Base-by-base conservation (phyloP, 495 filamentous ascomycete species). In the Rhypophila decipiens region DNA sequence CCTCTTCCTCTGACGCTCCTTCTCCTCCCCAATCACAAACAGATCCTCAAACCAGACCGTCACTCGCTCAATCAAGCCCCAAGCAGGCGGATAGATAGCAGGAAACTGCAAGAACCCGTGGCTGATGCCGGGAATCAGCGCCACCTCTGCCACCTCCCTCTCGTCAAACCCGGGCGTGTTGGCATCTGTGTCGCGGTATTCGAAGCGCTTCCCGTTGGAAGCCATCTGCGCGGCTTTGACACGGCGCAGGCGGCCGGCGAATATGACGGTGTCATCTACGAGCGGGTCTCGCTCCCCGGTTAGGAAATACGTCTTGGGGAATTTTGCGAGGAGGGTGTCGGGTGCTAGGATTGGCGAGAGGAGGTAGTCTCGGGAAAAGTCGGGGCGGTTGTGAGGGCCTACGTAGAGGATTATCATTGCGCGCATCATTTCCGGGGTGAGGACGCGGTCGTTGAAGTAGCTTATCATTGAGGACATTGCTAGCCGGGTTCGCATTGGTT, bases 321-420 rank as follows among this genome's bases (percentile, higher is more conserved):
- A 97, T 3, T 75, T 68, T 23, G 84, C 78, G 2, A 98, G 77
- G 3, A 97, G 70, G 1, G 75, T 69, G 53, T 96, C 90, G 0
- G 93, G 94, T 0, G 93, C 90, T 3, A 95, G 75, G 15, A 96
- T 82, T 1, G 93, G 94, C 0, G 84, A 93, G 8, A 98, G 79
- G 1, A 93, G 74, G 63, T 86, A 96, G 63, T 98, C 94, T 9
- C 86, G 89, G 22, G 76, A 77, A 68, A 98, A 97, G 61, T 96
- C 89, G 7, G 93, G 93, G 1, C 89, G 82, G 67, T 90, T 84
- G 60, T 95, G 82, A 0, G 91, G 90, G 13, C 93, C 94, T 52
- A 98, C 85, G 60, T 98, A 98, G 18, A 98, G 76, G 63, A 98
- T 95, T 48, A 98, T 93, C 93, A 98, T 97, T 23, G 90, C 90